phyloP scores from a whole-genome alignment of 1,284 basidiomycete genomes.

The Ganoderma multipileum region DNA sequence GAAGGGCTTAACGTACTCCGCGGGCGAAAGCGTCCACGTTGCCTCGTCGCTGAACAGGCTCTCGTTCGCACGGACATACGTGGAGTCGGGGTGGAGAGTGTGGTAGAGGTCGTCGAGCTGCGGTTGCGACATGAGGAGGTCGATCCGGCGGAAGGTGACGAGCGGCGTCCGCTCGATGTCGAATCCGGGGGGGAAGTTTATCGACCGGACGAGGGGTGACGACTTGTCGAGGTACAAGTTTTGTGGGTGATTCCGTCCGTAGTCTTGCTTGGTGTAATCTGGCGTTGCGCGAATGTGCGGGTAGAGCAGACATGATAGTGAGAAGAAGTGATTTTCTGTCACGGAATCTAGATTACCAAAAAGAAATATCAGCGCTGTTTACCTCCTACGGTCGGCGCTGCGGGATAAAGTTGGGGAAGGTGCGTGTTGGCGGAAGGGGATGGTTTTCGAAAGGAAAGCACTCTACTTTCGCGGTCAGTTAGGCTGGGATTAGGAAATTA shows the following conservation, averaged over 20 bases:
- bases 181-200: slow-evolving; percentile 58
- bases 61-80: slow-evolving; percentile 9
- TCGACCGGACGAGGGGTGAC: slow-evolving; percentile 52
- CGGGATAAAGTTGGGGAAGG: no score
- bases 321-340: slow-evolving; percentile 75
- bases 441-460: no score
- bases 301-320: slow-evolving; percentile 66
- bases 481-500: no score
- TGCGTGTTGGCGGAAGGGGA: no score
- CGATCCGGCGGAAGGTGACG: slow-evolving; percentile 67
- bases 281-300: slow-evolving; percentile 71
- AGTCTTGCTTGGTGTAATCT: slow-evolving; percentile 59
- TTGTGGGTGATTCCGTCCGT: slow-evolving; percentile 69
- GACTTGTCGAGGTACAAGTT: slow-evolving; percentile 62
- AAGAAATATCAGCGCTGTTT: background rate
- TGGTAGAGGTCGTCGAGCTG: slow-evolving; percentile 57
- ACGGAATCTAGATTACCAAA: slow-evolving; percentile 56
- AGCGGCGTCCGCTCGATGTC: slow-evolving; percentile 63
- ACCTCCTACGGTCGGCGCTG: background rate
- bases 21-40: slow-evolving; percentile 58
- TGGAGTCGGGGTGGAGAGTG: slow-evolving; percentile 31
- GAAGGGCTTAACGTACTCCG: slow-evolving; percentile 59
- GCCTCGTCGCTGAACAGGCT: slow-evolving; percentile 61
- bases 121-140: slow-evolving; percentile 58
- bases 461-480: no score